These are phyloP conservation scores for Boletus coccyginus DNA, from an alignment of 768 basidiomycete species.

Conservation along the genomic window DNA sequence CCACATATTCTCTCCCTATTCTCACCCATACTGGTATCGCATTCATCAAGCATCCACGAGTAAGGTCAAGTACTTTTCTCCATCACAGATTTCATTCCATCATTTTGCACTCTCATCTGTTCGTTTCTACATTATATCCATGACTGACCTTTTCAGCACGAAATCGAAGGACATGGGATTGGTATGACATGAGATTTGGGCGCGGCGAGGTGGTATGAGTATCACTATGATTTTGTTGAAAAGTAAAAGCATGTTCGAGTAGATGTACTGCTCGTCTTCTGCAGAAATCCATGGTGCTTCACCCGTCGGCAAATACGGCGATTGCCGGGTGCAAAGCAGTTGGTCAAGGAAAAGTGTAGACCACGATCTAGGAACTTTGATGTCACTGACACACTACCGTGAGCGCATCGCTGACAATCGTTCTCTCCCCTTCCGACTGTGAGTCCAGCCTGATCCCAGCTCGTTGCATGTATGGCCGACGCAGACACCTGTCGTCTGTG, in stretches of 20 bases:
- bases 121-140: constrained; percentile 11
- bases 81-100: background rate
- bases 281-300: background rate
- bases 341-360: background rate
- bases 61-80: constrained; percentile 31
- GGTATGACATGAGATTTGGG: background rate
- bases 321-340: too few relatives aligned
- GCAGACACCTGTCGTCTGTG: constrained; percentile 59
- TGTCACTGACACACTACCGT: constrained; percentile 7
- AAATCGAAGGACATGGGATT: constrained; percentile 9
- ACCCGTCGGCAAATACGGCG: too few relatives aligned
- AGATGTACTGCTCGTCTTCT: constrained; percentile 1
- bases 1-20: constrained; percentile 7
- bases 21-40: constrained; percentile 1
- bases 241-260: constrained; percentile 10
- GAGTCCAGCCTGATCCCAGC: background rate
- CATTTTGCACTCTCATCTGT: background rate
- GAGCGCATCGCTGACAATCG: background rate
- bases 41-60: constrained; percentile 12
- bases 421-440: background rate
- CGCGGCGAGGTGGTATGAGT: constrained; percentile 1
- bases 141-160: constrained; percentile 32
- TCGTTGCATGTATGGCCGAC: constrained; percentile 54
- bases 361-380: background rate
- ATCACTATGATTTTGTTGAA: background rate